A percentile compares a stretch with the other conserved stretches of the same genome.
These are phyloP conservation scores for Monosporascus sp. DNA, from an alignment of 2,329 filamentous ascomycete genomes.

Conservation along the genomic window DNA sequence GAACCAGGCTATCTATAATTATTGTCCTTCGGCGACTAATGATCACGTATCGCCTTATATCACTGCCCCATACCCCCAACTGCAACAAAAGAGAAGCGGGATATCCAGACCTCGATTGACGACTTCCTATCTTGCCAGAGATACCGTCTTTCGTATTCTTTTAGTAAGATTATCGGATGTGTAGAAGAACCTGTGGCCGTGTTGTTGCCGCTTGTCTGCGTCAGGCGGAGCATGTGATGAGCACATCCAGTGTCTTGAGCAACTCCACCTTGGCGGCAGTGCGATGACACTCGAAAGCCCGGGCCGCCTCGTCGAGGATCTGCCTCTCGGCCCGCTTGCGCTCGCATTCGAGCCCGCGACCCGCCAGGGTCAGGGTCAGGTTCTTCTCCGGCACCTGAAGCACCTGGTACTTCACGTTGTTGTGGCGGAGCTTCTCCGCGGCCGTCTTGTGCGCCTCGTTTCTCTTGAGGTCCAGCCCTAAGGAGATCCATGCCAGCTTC, in stretches of 20 bases:
- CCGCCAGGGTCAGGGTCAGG: neutral
- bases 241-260: slow-evolving; percentile 1
- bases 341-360: neutral
- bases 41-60: too few relatives aligned
- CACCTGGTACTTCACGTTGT: neutral
- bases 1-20: too few relatives aligned
- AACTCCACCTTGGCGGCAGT: neutral
- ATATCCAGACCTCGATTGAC: too few relatives aligned
- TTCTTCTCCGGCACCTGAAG: neutral
- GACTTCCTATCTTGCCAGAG: too few relatives aligned
- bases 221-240: neutral
- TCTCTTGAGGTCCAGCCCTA: slow-evolving; percentile 12
- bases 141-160: too few relatives aligned
- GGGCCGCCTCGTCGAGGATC: neutral
- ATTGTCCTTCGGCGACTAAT: too few relatives aligned
- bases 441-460: slow-evolving; percentile 1
- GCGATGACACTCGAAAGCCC: slow-evolving; percentile 1
- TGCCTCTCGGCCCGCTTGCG: neutral
- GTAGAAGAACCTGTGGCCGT: neutral
- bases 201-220: neutral
- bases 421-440: neutral
- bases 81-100: too few relatives aligned
- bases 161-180: neutral
- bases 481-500: slow-evolving; percentile 9
- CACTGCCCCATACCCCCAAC: too few relatives aligned